Evolutionary conservation across 352 stramenopile species (phyloP).

Genomic region (Pilasporangium apinafurcum): DNA sequence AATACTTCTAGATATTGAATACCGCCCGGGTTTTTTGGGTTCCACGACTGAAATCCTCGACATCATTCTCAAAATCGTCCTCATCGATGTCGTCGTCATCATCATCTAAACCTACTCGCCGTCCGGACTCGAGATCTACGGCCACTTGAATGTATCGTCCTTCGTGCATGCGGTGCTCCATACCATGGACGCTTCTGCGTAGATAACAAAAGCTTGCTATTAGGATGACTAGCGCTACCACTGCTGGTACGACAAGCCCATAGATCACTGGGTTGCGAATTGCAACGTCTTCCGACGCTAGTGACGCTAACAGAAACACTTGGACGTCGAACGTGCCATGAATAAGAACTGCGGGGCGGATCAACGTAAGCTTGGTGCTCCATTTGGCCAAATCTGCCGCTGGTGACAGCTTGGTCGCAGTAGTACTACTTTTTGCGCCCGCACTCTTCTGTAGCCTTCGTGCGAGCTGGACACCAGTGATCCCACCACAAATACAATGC

Average conservation of each 20-base stretch:
- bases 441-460: slow-evolving; percentile 18
- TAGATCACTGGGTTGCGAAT: slow-evolving; percentile 24
- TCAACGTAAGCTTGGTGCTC: slow-evolving; percentile 23
- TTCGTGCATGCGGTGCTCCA: slow-evolving; percentile 43
- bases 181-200: slow-evolving; percentile 17
- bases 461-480: slow-evolving; percentile 62
- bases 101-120: slow-evolving; percentile 17
- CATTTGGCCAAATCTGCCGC: slow-evolving; percentile 18
- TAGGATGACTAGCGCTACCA: slow-evolving; percentile 18
- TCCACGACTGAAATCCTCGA: background rate
- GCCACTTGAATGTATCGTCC: slow-evolving; percentile 39
- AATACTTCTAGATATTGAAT: slow-evolving; percentile 24
- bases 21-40: slow-evolving; percentile 23
- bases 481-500: slow-evolving; percentile 53
- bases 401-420: too few relatives aligned
- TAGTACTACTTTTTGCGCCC: too few relatives aligned
- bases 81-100: slow-evolving; percentile 28
- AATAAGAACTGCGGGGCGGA: slow-evolving; percentile 39
- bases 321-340: slow-evolving; percentile 62
- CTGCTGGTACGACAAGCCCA: slow-evolving; percentile 22
- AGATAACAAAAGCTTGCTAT: slow-evolving; percentile 23
- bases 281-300: slow-evolving; percentile 27
- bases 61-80: slow-evolving; percentile 16
- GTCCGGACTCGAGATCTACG: slow-evolving; percentile 32
- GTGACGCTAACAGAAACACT: slow-evolving; percentile 37